Evolutionary conservation across 140 eudicot species (phyloP).

Genomic region (Senecio squalidus): DNA sequence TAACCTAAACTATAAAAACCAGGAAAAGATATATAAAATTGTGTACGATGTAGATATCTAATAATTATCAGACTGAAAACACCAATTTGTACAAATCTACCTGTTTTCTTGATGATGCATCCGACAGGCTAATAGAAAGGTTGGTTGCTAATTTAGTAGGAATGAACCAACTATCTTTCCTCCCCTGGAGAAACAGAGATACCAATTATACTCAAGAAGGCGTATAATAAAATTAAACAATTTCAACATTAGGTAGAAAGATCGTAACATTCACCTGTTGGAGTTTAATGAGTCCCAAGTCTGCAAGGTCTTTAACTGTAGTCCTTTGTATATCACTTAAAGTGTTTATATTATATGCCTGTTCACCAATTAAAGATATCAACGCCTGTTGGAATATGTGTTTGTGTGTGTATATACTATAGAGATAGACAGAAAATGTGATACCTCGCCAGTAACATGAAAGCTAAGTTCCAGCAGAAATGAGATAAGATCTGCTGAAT

Average conservation of each 20-base stretch:
- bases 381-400: not conserved
- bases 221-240: conserved; percentile 4
- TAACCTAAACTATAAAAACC: not conserved
- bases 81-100: conserved; percentile 35
- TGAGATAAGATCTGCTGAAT: conserved; percentile 86
- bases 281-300: conserved; percentile 86
- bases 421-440: not conserved
- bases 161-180: conserved; percentile 95
- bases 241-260: not conserved
- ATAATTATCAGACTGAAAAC: not conserved
- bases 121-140: conserved; percentile 92
- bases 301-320: conserved; percentile 87
- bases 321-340: conserved; percentile 56
- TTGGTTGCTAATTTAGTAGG: conserved; percentile 91
- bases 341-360: conserved; percentile 84
- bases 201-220: conserved; percentile 5
- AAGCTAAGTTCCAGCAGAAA: conserved; percentile 94
- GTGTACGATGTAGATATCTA: not conserved
- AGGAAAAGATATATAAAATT: not conserved
- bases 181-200: conserved; percentile 48
- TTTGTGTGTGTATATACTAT: not conserved
- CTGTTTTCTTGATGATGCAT: conserved; percentile 80
- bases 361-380: conserved; percentile 9
- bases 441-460: conserved; percentile 95
- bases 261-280: conserved; percentile 62